Evolutionary conservation across 208 protist species (phyloP), one percentile per base, ranked within the genome.

Genomic region (Trypanosoma theileri): DNA sequence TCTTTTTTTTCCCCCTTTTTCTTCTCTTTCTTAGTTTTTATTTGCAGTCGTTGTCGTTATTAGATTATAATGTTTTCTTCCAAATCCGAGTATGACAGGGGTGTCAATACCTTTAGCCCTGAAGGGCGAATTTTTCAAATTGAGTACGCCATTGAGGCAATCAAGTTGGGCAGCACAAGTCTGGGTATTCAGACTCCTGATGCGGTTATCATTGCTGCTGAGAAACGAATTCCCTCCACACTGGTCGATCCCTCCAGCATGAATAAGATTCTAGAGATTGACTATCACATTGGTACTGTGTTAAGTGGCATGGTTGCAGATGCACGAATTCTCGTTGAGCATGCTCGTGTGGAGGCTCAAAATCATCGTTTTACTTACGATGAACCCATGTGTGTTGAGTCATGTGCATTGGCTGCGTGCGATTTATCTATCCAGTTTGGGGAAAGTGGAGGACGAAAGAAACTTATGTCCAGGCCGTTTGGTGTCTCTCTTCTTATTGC

Each of bases 61-160:
- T 41, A 51, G 44, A 61, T 61, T 57, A 16, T 48, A 56, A 96
- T 96, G 91, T 97, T 97, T 74, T 77, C 87, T 48, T 94, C 92
- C 35, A 98, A 98, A 82, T 96, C 81, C 54, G 98, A 99, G 81
- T 99, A 99, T 66, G 98, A 99, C 76, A 85, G 97, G 35, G 98
- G 98, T 65, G 98, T 99, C 7, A 99, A 99, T 84, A 99, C 98
- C 46, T 99, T 99, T 82, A 99, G 96, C 35, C 99, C 99, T 16
- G 98, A 99, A 76, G 99, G 99, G 26, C 92, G 99, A 45, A 92
- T 99, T 40, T 99, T 99, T 85, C 99, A 96, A 79, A 95, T 97
- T 66, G 89, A 97, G 75, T 97, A 98, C 54, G 93, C 94, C 46
- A 92, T 96, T 45, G 85, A 96, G 68, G 93, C 94, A 1, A 94